phyloP scores from a whole-genome alignment of 768 basidiomycete species.

The Agrocybe pediades region DNA sequence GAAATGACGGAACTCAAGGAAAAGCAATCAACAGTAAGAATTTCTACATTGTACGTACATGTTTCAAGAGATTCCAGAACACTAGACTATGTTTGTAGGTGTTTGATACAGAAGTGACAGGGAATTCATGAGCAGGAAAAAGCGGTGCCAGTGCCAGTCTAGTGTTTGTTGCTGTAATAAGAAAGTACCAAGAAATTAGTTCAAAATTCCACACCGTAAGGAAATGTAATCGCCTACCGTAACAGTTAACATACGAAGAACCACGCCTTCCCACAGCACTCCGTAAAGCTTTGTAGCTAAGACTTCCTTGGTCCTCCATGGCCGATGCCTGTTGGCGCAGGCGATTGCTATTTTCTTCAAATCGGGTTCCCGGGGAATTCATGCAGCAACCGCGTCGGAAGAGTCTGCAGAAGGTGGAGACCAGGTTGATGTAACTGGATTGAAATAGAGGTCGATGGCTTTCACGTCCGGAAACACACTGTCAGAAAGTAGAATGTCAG shows the following conservation, averaged over 20 bases:
- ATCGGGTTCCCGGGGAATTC: background rate
- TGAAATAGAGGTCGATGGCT: conserved; percentile 1
- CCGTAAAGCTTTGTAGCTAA: background rate
- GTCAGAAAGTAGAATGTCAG: background rate
- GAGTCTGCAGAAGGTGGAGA: background rate
- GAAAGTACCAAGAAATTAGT: too few relatives aligned
- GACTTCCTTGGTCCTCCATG: background rate
- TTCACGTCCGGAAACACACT: background rate
- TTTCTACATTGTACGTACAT: too few relatives aligned
- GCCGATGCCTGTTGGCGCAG: background rate
- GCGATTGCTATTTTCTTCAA: background rate
- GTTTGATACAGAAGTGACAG: too few relatives aligned
- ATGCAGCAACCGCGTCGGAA: background rate
- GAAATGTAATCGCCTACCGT: too few relatives aligned
- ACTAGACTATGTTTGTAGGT: too few relatives aligned
- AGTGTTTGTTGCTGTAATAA: too few relatives aligned
- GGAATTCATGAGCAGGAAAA: too few relatives aligned
- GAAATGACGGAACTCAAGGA: too few relatives aligned
- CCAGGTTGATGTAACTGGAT: conserved; percentile 6
- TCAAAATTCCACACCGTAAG: too few relatives aligned
- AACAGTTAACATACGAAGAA: conserved; percentile 1
- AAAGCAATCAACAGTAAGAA: too few relatives aligned
- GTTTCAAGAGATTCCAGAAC: too few relatives aligned
- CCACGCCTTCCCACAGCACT: conserved; percentile 2
- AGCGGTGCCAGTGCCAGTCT: too few relatives aligned